Conservation (phyloP, 129 eudicot genomes). For the Saposhnikovia divaricata region DNA sequence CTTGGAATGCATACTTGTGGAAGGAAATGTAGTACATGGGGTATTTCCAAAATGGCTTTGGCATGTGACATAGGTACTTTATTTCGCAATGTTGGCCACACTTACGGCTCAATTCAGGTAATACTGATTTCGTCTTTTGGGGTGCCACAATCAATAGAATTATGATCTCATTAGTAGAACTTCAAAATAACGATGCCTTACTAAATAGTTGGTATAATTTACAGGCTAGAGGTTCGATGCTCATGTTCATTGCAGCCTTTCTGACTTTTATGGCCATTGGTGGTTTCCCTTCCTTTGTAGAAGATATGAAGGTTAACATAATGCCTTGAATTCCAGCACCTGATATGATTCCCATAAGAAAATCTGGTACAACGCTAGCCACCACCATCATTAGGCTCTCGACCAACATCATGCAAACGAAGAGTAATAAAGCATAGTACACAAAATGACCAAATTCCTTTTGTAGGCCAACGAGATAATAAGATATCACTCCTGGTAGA, state of each 20-base stretch:
- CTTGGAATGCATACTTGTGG: constrained; percentile 45
- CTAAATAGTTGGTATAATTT: background rate
- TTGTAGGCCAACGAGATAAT: constrained; percentile 21
- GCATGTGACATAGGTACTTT: constrained; percentile 28
- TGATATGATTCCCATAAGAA: constrained; percentile 22
- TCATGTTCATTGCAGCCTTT: constrained; percentile 21
- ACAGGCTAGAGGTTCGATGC: constrained; percentile 35
- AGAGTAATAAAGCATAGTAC: constrained; percentile 7
- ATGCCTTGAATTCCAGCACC: constrained; percentile 34
- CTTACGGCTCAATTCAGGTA: constrained; percentile 29
- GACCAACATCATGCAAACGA: constrained; percentile 14
- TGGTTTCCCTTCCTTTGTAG: constrained; percentile 32
- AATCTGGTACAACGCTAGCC: constrained; percentile 19
- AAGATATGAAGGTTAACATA: constrained; percentile 36
- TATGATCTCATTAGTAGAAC: background rate
- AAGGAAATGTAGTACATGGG: constrained; percentile 25
- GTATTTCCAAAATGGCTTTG: constrained; percentile 22
- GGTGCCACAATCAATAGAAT: background rate
- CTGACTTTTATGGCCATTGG: constrained; percentile 34
- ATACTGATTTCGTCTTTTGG: background rate
- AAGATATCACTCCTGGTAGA: constrained; percentile 15
- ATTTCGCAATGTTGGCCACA: constrained; percentile 23
- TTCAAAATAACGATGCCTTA: background rate
- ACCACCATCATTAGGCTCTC: constrained; percentile 25
- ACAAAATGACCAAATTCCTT: constrained; percentile 14